Evolutionary conservation across 768 basidiomycete species (phyloP).

Genomic region (Mycena vitilis): DNA sequence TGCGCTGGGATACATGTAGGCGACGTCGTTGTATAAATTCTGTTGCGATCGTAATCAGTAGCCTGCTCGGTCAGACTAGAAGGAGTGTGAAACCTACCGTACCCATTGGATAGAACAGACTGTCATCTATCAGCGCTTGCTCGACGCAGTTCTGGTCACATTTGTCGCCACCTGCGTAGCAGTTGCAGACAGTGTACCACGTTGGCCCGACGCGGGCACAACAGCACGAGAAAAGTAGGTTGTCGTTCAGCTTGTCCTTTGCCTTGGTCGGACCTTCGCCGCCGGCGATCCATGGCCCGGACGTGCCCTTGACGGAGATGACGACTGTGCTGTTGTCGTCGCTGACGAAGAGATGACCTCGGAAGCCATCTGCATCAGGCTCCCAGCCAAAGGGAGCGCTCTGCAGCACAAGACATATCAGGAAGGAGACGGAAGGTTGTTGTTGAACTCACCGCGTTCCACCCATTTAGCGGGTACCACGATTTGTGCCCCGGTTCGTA

Average conservation of each 20-base stretch:
- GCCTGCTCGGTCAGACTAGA: neutral
- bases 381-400: slow-evolving; percentile 88
- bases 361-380: slow-evolving; percentile 87
- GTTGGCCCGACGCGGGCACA: slow-evolving; percentile 95
- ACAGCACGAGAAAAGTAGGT: slow-evolving; percentile 95
- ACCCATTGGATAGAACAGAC: slow-evolving; percentile 89
- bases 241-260: slow-evolving; percentile 96
- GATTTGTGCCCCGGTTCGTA: slow-evolving; percentile 56
- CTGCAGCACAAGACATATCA: slow-evolving; percentile 54
- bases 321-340: slow-evolving; percentile 88
- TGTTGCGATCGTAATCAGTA: slow-evolving; percentile 43
- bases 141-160: slow-evolving; percentile 89
- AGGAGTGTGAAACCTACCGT: slow-evolving; percentile 62
- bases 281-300: slow-evolving; percentile 72
- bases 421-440: neutral
- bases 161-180: slow-evolving; percentile 77
- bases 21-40: slow-evolving; percentile 94
- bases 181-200: slow-evolving; percentile 94
- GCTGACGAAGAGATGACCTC: slow-evolving; percentile 92
- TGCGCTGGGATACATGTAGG: slow-evolving; percentile 89
- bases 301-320: slow-evolving; percentile 94
- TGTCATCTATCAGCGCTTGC: slow-evolving; percentile 79
- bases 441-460: slow-evolving; percentile 53
- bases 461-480: slow-evolving; percentile 77
- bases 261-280: slow-evolving; percentile 84